phyloP scores from a whole-genome alignment of 805 yeast species.

The Saturnispora besseyi region DNA sequence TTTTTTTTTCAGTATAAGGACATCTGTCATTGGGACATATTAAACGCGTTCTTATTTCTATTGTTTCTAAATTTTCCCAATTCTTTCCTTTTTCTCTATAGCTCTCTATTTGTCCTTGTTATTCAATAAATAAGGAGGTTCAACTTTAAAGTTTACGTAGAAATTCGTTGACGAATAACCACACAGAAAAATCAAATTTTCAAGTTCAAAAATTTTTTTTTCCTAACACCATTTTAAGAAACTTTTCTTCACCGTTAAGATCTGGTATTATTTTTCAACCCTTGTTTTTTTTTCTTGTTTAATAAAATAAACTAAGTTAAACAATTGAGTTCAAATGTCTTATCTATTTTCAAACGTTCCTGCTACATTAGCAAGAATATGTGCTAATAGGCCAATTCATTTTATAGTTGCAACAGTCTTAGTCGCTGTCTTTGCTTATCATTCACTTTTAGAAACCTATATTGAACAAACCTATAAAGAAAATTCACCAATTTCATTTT shows the following conservation, averaged over 20 bases:
- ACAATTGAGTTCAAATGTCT: slow-evolving; percentile 6
- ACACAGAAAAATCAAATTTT: not conserved
- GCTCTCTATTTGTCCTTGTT: too few species aligned
- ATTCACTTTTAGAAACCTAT: slow-evolving; percentile 64
- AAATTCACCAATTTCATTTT: slow-evolving; percentile 23
- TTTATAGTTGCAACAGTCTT: slow-evolving; percentile 63
- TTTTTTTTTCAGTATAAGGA: too few species aligned
- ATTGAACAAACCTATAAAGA: slow-evolving; percentile 14
- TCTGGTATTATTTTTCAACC: not conserved
- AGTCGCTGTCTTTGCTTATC: slow-evolving; percentile 71
- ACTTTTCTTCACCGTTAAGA: not conserved
- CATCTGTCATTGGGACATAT: too few species aligned
- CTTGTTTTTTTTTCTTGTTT: not conserved
- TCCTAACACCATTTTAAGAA: not conserved
- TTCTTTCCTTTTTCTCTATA: too few species aligned
- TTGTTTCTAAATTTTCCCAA: too few species aligned
- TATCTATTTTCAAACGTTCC: slow-evolving; percentile 19
- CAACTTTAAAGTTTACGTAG: too few species aligned
- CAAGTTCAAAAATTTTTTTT: not conserved
- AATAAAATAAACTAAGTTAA: not conserved
- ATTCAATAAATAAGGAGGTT: too few species aligned
- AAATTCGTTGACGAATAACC: not conserved
- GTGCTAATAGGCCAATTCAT: slow-evolving; percentile 84
- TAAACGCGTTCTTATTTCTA: too few species aligned
- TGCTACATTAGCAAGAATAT: slow-evolving; percentile 31